A percentile compares a stretch with the other conserved stretches of the same genome.
These are phyloP conservation scores for Tetrapisispora pingtungensis DNA, from an alignment of 805 yeast genomes.

Conservation along the genomic window DNA sequence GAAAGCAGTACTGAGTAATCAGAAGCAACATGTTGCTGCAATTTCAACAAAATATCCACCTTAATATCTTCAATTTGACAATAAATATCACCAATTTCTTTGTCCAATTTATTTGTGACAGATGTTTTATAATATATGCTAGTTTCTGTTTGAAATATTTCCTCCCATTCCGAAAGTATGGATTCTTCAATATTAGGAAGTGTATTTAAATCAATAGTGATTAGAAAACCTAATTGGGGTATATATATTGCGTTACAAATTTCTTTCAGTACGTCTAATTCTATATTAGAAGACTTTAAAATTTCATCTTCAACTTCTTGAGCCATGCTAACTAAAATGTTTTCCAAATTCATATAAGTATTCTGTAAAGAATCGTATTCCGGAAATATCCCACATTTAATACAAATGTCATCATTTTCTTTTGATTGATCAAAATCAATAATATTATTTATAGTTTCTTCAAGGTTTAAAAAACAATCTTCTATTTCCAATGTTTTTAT, in stretches of 20 bases:
- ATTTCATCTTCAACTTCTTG: slow-evolving; percentile 6
- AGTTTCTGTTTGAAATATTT: slow-evolving; percentile 32
- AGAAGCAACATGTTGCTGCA: slow-evolving; percentile 22
- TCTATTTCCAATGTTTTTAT: slow-evolving; percentile 7
- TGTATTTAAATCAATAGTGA: slow-evolving; percentile 18
- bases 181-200: background rate
- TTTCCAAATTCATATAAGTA: slow-evolving; percentile 28
- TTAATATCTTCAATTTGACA: slow-evolving; percentile 33
- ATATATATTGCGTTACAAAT: slow-evolving; percentile 33
- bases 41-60: slow-evolving; percentile 30
- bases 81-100: slow-evolving; percentile 34
- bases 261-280: slow-evolving; percentile 2
- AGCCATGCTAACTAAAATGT: slow-evolving; percentile 18
- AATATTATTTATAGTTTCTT: slow-evolving; percentile 1
- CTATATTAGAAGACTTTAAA: background rate
- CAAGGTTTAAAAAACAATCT: slow-evolving; percentile 3
- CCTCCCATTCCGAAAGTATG: slow-evolving; percentile 24
- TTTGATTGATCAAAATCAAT: slow-evolving; percentile 33
- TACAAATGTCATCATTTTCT: slow-evolving; percentile 20
- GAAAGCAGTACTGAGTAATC: slow-evolving; percentile 8
- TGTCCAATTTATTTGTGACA: slow-evolving; percentile 27
- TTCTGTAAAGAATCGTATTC: slow-evolving; percentile 22
- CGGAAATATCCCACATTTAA: slow-evolving; percentile 25
- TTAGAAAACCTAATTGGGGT: slow-evolving; percentile 38
- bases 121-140: slow-evolving; percentile 31